Conservation (phyloP, 1,284 basidiomycete genomes). For the Leccinum pachyderme region DNA sequence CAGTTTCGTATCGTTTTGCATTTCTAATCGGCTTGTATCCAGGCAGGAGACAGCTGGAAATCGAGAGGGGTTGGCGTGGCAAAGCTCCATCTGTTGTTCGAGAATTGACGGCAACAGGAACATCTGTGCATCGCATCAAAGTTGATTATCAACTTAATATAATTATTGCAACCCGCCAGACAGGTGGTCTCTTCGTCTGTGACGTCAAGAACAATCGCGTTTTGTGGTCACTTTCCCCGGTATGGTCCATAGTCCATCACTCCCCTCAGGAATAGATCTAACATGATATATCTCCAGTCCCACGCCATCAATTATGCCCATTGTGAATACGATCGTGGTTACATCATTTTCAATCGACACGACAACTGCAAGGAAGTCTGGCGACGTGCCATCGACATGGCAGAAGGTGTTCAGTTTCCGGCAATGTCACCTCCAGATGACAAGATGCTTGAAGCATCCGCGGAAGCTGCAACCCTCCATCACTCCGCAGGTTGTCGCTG, state of each 20-base stretch:
- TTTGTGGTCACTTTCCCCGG: slow-evolving; percentile 58
- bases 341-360: slow-evolving; percentile 63
- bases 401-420: slow-evolving; percentile 25
- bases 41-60: slow-evolving; percentile 47
- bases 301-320: slow-evolving; percentile 62
- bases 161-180: slow-evolving; percentile 52
- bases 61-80: slow-evolving; percentile 58
- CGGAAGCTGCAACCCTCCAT: slow-evolving; percentile 15
- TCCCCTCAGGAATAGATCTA: neutral
- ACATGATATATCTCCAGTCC: slow-evolving; percentile 34
- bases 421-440: slow-evolving; percentile 37
- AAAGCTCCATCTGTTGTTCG: slow-evolving; percentile 40
- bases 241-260: slow-evolving; percentile 16
- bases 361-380: slow-evolving; percentile 66
- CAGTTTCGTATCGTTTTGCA: neutral
- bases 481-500: slow-evolving; percentile 13
- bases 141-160: slow-evolving; percentile 59
- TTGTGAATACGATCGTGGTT: slow-evolving; percentile 72
- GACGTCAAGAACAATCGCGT: slow-evolving; percentile 47
- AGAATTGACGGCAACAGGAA: slow-evolving; percentile 35
- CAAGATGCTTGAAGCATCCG: slow-evolving; percentile 33
- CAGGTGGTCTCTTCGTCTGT: slow-evolving; percentile 55
- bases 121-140: slow-evolving; percentile 66
- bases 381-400: slow-evolving; percentile 42
- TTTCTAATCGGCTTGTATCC: slow-evolving; percentile 11